Conservation (phyloP, 768 basidiomycete species). For the Strobilomyces dryophilus region DNA sequence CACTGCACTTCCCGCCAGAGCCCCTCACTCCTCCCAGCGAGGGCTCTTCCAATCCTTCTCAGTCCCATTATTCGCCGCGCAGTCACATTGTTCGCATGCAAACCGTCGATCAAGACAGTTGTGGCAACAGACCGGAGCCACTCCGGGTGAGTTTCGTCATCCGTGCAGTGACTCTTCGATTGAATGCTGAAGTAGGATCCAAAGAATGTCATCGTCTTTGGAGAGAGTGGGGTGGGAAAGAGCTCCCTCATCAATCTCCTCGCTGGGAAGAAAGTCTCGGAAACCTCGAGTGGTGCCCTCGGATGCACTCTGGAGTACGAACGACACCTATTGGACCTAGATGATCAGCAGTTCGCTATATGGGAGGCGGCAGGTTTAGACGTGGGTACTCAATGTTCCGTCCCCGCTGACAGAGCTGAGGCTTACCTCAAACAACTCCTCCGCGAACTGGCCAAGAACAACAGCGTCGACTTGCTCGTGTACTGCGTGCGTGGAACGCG, state of each 20-base stretch:
- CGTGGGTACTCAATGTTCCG: slow-evolving; percentile 23
- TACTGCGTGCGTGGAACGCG: slow-evolving; percentile 40
- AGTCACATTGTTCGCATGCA: too few species aligned
- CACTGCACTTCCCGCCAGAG: too few species aligned
- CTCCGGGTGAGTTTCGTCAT: too few species aligned
- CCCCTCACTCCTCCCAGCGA: too few species aligned
- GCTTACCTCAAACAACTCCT: slow-evolving; percentile 33
- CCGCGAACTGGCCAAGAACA: slow-evolving; percentile 29
- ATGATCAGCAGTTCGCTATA: slow-evolving; percentile 16
- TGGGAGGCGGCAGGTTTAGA: slow-evolving; percentile 35
- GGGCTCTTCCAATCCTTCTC: too few species aligned
- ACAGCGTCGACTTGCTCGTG: slow-evolving; percentile 38
- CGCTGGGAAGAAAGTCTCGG: slow-evolving; percentile 21
- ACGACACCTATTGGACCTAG: slow-evolving; percentile 22
- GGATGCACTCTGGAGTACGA: slow-evolving; percentile 35
- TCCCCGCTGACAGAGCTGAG: slow-evolving; percentile 30
- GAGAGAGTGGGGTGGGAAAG: slow-evolving; percentile 40
- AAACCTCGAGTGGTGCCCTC: slow-evolving; percentile 27
- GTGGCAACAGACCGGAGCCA: too few species aligned
- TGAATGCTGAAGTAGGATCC: slow-evolving; percentile 11
- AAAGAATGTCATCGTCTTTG: slow-evolving; percentile 39
- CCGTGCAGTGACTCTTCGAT: too few species aligned
- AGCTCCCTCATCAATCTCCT: slow-evolving; percentile 45
- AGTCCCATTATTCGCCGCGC: too few species aligned
- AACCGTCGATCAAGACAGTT: too few species aligned